Conservation (phyloP, 2,329 filamentous ascomycete species). For the Purpureocillium takamizusanense region DNA sequence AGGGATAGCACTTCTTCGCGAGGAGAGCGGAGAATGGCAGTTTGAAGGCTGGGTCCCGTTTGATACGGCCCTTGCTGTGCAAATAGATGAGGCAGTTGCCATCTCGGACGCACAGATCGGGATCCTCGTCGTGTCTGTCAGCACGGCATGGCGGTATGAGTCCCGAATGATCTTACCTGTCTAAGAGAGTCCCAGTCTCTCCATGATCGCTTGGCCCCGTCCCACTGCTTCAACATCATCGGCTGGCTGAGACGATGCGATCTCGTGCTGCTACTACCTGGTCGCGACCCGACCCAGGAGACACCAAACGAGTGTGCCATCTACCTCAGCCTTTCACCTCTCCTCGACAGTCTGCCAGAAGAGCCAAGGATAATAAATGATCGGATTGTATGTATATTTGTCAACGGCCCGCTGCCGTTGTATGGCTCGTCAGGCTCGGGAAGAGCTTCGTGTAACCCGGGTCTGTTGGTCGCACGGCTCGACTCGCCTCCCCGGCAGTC, state of each 20-base stretch:
- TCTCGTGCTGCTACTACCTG: too few relatives aligned
- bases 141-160: neutral
- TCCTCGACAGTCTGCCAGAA: too few relatives aligned
- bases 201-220: constrained; percentile 4
- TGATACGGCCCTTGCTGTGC: constrained; percentile 55
- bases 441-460: too few relatives aligned
- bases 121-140: constrained; percentile 41
- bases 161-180: constrained; percentile 3
- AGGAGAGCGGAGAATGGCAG: constrained; percentile 51
- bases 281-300: too few relatives aligned
- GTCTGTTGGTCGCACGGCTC: too few relatives aligned
- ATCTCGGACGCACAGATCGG: constrained; percentile 58
- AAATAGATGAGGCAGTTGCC: constrained; percentile 65
- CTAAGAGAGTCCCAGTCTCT: constrained; percentile 5
- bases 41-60: constrained; percentile 58
- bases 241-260: neutral
- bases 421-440: too few relatives aligned
- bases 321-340: too few relatives aligned
- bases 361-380: too few relatives aligned
- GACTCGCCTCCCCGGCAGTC: too few relatives aligned
- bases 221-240: constrained; percentile 7
- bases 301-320: too few relatives aligned
- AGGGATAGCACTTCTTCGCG: constrained; percentile 45
- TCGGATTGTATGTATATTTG: too few relatives aligned
- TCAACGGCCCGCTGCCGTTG: too few relatives aligned